phyloP scores from a whole-genome alignment of 768 basidiomycete species.

The Mycena indigotica region DNA sequence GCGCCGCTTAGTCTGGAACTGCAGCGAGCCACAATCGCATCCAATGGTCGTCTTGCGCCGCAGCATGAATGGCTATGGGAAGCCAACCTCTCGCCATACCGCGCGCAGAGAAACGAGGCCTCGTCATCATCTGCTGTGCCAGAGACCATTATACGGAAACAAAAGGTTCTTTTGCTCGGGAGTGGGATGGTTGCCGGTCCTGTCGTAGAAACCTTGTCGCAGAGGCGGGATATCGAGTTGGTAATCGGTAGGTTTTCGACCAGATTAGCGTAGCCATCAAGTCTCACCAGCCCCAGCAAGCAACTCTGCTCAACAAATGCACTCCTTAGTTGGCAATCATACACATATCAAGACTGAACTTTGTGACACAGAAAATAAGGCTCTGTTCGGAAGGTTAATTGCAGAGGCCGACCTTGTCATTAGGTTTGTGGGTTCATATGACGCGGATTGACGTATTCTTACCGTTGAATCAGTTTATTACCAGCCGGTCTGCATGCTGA shows the following conservation, averaged over 20 bases:
- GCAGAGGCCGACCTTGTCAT: conserved; percentile 75
- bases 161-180: conserved; percentile 79
- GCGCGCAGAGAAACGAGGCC: background rate
- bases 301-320: conserved; percentile 64
- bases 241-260: conserved; percentile 65
- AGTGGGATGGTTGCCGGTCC: conserved; percentile 97
- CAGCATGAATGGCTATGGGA: conserved; percentile 61
- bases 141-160: conserved; percentile 40
- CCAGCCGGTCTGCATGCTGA: conserved; percentile 73
- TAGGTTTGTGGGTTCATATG: conserved; percentile 55
- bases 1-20: conserved; percentile 47
- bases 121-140: background rate
- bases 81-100: conserved; percentile 17
- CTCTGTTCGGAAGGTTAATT: conserved; percentile 54
- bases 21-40: conserved; percentile 71
- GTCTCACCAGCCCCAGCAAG: conserved; percentile 55
- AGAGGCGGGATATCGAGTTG: conserved; percentile 63
- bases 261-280: conserved; percentile 16
- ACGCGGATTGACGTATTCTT: background rate
- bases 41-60: conserved; percentile 53
- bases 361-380: conserved; percentile 58
- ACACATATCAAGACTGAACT: conserved; percentile 56
- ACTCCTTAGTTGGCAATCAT: conserved; percentile 46
- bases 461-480: conserved; percentile 58
- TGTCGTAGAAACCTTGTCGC: conserved; percentile 73